Percentiles rank a stretch among this genome's conserved stretches.
Evolutionary conservation across 805 yeast species (phyloP).

Genomic region (Kluyveromyces aestuarii): DNA sequence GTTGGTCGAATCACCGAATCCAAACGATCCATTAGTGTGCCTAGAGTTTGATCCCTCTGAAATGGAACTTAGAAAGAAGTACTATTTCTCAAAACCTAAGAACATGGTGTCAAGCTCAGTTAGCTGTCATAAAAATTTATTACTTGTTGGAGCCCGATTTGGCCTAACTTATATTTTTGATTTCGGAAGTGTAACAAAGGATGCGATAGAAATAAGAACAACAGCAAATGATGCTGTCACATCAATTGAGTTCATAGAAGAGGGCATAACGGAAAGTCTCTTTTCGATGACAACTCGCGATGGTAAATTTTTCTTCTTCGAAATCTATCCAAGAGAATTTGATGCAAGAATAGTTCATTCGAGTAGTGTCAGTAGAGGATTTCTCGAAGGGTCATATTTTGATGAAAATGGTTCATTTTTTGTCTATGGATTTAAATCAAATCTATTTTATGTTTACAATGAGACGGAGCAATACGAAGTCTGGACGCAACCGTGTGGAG

Average conservation of each 20-base stretch:
- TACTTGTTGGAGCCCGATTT: slow-evolving; percentile 64
- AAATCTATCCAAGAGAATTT: slow-evolving; percentile 17
- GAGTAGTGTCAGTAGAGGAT: slow-evolving; percentile 65
- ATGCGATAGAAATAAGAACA: slow-evolving; percentile 31
- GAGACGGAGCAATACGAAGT: slow-evolving; percentile 69
- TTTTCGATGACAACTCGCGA: slow-evolving; percentile 52
- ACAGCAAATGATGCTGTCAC: slow-evolving; percentile 65
- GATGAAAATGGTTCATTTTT: slow-evolving; percentile 39
- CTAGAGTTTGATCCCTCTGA: slow-evolving; percentile 27
- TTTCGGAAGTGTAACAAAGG: slow-evolving; percentile 18
- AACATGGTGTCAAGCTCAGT: slow-evolving; percentile 55
- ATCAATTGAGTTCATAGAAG: slow-evolving; percentile 35
- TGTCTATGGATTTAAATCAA: slow-evolving; percentile 76
- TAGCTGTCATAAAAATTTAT: slow-evolving; percentile 32
- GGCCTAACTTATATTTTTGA: slow-evolving; percentile 55
- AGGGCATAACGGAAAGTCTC: slow-evolving; percentile 17
- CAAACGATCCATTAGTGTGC: slow-evolving; percentile 42
- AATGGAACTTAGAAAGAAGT: slow-evolving; percentile 19
- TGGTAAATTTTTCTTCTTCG: slow-evolving; percentile 46
- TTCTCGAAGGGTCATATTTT: slow-evolving; percentile 64
- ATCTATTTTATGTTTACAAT: slow-evolving; percentile 71
- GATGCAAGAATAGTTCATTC: slow-evolving; percentile 34
- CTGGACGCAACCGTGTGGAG: slow-evolving; percentile 72
- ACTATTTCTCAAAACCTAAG: slow-evolving; percentile 32
- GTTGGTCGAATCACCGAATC: slow-evolving; percentile 61